Percentiles rank a stretch among this genome's conserved stretches.
phyloP scores from a whole-genome alignment of 2,329 filamentous ascomycete genomes.

The Pseudogymnoascus sp. region DNA sequence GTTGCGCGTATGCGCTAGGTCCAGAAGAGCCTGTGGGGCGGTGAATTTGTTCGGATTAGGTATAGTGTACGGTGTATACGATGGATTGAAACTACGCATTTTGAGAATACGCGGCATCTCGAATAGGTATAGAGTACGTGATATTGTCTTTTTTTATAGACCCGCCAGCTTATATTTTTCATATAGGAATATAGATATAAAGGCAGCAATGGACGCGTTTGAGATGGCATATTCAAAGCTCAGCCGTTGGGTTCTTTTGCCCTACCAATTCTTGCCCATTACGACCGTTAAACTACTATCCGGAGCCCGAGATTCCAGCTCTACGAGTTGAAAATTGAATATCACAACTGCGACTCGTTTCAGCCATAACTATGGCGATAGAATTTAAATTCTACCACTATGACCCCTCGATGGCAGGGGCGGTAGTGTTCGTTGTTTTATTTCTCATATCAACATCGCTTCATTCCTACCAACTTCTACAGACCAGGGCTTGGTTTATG shows the following conservation, averaged over 20 bases:
- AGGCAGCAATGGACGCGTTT: background rate
- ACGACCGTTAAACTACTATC: background rate
- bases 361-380: background rate
- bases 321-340: background rate
- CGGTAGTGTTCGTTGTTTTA: constrained; percentile 15
- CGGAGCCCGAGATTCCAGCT: background rate
- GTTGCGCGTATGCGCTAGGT: background rate
- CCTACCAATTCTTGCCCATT: background rate
- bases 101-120: background rate
- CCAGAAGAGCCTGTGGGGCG: background rate
- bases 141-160: background rate
- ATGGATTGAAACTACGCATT: background rate
- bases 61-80: background rate
- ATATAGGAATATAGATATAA: background rate
- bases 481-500: constrained; percentile 23
- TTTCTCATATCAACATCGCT: constrained; percentile 14
- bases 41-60: background rate
- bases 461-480: constrained; percentile 16
- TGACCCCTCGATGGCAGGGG: constrained; percentile 13
- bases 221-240: background rate
- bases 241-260: background rate
- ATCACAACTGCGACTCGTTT: background rate
- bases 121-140: background rate
- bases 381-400: constrained; percentile 11
- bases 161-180: background rate